phyloP scores from a whole-genome alignment of 345 rosid genomes.

The Crucihimalaya himalaica region DNA sequence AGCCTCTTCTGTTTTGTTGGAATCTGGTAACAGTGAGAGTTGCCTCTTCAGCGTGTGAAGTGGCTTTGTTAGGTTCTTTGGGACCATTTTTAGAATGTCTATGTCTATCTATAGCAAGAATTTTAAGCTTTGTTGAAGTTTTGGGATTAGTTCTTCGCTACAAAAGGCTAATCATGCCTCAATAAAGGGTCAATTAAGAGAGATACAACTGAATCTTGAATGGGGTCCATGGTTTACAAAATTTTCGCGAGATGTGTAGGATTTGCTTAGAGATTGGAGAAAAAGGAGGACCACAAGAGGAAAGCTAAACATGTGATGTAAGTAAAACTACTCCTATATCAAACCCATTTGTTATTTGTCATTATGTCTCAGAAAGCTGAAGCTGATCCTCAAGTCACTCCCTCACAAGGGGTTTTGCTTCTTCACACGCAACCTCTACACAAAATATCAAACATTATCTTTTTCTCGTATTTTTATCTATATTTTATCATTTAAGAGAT shows the following conservation, averaged over 20 bases:
- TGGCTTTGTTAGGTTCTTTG: conserved; percentile 40
- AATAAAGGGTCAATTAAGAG: conserved; percentile 38
- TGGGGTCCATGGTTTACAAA: conserved; percentile 41
- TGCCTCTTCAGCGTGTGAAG: conserved; percentile 44
- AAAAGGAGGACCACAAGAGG: conserved; percentile 37
- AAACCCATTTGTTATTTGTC: conserved; percentile 44
- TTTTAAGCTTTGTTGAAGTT: conserved; percentile 3
- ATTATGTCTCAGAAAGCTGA: conserved; percentile 44
- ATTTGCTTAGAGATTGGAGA: conserved; percentile 43
- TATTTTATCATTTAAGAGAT: neutral
- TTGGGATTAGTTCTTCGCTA: conserved; percentile 27
- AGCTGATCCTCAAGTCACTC: conserved; percentile 42
- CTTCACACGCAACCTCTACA: conserved; percentile 43
- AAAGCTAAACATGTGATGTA: conserved; percentile 41
- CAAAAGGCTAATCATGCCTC: conserved; percentile 38
- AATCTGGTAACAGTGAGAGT: conserved; percentile 33
- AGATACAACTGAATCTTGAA: conserved; percentile 42
- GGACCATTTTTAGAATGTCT: conserved; percentile 31
- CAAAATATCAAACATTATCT: conserved; percentile 35
- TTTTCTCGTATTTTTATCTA: neutral
- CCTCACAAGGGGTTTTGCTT: conserved; percentile 41
- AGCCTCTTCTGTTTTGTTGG: conserved; percentile 36
- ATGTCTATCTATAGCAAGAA: conserved; percentile 35
- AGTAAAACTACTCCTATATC: conserved; percentile 33
- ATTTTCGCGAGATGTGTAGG: conserved; percentile 34